Conservation (phyloP, 108 stramenopile genomes). For the Skeletonema marinoi region DNA sequence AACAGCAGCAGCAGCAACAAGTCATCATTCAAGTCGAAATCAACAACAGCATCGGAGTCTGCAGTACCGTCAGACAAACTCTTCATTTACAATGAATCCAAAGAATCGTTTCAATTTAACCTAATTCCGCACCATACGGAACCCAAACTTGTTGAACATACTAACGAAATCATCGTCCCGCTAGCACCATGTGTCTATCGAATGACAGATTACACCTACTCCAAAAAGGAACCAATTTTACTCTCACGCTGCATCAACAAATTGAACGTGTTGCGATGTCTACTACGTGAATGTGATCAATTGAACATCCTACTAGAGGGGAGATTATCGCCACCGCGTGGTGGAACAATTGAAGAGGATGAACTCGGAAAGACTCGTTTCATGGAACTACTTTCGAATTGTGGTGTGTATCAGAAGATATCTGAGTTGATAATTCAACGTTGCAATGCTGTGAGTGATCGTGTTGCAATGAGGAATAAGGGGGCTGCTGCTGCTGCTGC, state of each 20-base stretch:
- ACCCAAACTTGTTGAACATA: constrained; percentile 18
- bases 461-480: constrained; percentile 1
- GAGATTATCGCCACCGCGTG: constrained; percentile 15
- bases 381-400: constrained; percentile 67
- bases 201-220: constrained; percentile 62
- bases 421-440: constrained; percentile 53
- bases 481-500: constrained; percentile 5
- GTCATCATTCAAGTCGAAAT: not conserved
- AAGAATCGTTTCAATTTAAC: constrained; percentile 49
- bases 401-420: constrained; percentile 61
- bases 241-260: constrained; percentile 54
- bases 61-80: constrained; percentile 37
- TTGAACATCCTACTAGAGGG: constrained; percentile 54
- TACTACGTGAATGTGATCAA: constrained; percentile 51
- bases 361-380: constrained; percentile 65
- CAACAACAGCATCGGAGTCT: not conserved
- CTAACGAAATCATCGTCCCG: constrained; percentile 39
- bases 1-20: not conserved
- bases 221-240: constrained; percentile 53
- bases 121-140: constrained; percentile 14
- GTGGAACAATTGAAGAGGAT: constrained; percentile 60
- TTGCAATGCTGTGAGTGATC: constrained; percentile 23
- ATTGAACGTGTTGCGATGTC: constrained; percentile 57
- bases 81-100: constrained; percentile 39
- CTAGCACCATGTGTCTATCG: constrained; percentile 69